Evolutionary conservation across 1,284 basidiomycete species (phyloP), one percentile per base, ranked within the genome.

Genomic region (Psilocybe mexicana): DNA sequence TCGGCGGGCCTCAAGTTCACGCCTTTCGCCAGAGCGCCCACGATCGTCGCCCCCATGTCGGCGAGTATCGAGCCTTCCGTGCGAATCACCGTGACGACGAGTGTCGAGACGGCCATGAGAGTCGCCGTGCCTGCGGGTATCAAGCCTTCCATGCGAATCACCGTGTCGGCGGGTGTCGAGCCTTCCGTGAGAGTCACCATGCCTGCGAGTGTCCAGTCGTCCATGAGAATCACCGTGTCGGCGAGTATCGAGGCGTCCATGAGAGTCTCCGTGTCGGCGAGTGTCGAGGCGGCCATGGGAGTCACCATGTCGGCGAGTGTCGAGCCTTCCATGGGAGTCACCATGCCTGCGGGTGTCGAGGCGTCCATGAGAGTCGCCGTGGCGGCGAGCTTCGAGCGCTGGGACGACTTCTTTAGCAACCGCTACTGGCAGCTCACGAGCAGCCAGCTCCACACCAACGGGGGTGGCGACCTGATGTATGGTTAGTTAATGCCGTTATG

Each of bases 221-320:
- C 18, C 30, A 18, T 54, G 55, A n/a, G 63, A 62, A 25, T 64
- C 58, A 36, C 63, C 55, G 48, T 57, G 55, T 11, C 55, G 48
- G 55, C 55, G 55, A 10, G 55, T 49, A 14, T 56, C 55, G 6
- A 56, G 42, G 33, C 53, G 44, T 25, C 54, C 62, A 43, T 52
- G 50, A 43, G 62, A 61, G 57, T 51, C 48, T 14, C 61, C 63
- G 30, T 66, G 65, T 6, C 58, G 50, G 55, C 63, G 61, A 18
- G 61, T 58, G 18, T 62, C 62, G 38, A 65, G 53, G 23, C 64
- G 49, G 3, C 49, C 54, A 24, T 44, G 52, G 26, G 59, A 60
- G 42, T 56, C 55, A 25, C 65, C 65, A 40, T 66, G 62, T 24
- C 63, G 59, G 53, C 64, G 67, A 26, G 61, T 62, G 3, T 61